Evolutionary conservation across 352 stramenopile species (phyloP), one percentile per base, ranked within the genome.

Genomic region (Thalassiosira oceanica): DNA sequence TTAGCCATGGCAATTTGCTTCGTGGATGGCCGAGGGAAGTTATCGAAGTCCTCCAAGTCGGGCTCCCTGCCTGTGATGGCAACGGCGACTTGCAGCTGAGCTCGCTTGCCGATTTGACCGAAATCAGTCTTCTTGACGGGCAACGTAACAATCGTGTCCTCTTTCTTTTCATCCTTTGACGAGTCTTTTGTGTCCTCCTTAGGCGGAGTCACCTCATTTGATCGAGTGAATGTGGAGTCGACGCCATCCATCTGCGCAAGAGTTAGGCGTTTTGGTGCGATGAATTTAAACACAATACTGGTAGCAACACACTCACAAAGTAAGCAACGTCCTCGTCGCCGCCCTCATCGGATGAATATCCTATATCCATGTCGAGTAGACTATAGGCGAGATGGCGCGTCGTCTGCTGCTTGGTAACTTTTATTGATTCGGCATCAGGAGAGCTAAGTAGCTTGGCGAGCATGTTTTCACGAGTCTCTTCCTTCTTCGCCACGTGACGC

Each of bases 301-400:
- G n/a, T 35, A 3, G 8, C 26, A 16, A 37, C 33, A 26, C 23
- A 67, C 63, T 75, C 43, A 80, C 63, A 61, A 78, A 92, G 61
- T 85, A 88, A 37, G 74, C 79, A 71, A 79, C 68, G 33, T 90
- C 79, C 65, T 92, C 85, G 52, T 88, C 79, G 7, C 85, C 85
- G 44, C 83, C 83, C 82, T 92, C 85, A 52, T 92, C 85, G 53
- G 80, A 90, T 49, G 80, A 89, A 46, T 92, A 88, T 5, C 81
- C 85, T 23, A 92, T 50, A 72, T 92, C 85, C 10, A 88, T 56
- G 20, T 80, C 79, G 39, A 92, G 67, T 4, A 92, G 35, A 7
- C 82, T 56, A 49, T 66, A 85, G 8, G 80, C 80, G 20, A 92
- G 53, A 31, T 78, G 83, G 26, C 67, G 52, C 2, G 85, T 92